Percentiles rank a stretch among this genome's conserved stretches.
phyloP scores from a whole-genome alignment of 2,329 filamentous ascomycete genomes.

The Apiospora hydei region DNA sequence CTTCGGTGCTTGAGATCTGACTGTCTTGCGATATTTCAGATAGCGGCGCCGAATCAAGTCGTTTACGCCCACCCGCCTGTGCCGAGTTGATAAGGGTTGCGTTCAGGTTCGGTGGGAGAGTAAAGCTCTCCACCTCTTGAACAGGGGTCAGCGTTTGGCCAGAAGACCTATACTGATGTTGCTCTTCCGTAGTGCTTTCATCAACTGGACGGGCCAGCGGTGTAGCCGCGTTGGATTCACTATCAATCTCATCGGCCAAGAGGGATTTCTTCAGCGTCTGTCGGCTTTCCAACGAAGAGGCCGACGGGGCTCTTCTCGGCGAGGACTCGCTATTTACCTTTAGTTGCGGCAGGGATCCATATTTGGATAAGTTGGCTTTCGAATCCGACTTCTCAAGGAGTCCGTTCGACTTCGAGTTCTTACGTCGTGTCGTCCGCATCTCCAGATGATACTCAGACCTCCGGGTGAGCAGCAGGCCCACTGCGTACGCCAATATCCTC shows the following conservation, averaged over 20 bases:
- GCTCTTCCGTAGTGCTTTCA: conserved; percentile 41
- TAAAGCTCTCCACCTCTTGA: conserved; percentile 58
- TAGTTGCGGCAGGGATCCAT: conserved; percentile 32
- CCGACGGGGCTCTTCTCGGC: conserved; percentile 37
- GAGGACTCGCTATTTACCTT: conserved; percentile 35
- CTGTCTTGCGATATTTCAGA: conserved; percentile 61
- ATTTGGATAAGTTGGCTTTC: conserved; percentile 29
- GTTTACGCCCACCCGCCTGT: conserved; percentile 48
- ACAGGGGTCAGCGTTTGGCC: conserved; percentile 55
- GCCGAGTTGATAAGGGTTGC: conserved; percentile 28
- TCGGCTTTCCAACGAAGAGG: conserved; percentile 44
- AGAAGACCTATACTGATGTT: conserved; percentile 32
- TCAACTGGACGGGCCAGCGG: conserved; percentile 63
- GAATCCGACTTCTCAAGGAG: conserved; percentile 28
- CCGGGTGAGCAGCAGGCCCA: conserved; percentile 59
- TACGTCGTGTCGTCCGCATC: conserved; percentile 48
- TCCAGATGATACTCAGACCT: conserved; percentile 66
- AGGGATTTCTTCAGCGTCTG: conserved; percentile 51
- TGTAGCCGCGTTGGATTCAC: conserved; percentile 68
- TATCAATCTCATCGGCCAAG: conserved; percentile 64
- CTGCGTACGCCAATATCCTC: conserved; percentile 65
- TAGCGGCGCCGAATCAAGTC: conserved; percentile 58
- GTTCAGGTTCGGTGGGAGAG: conserved; percentile 56
- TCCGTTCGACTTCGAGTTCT: conserved; percentile 29
- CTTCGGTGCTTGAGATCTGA: conserved; percentile 62